Percentiles rank a stretch among this genome's conserved stretches.
Conservation (phyloP, 176 grass and related monocot genomes). For the Oryza glaberrima region DNA sequence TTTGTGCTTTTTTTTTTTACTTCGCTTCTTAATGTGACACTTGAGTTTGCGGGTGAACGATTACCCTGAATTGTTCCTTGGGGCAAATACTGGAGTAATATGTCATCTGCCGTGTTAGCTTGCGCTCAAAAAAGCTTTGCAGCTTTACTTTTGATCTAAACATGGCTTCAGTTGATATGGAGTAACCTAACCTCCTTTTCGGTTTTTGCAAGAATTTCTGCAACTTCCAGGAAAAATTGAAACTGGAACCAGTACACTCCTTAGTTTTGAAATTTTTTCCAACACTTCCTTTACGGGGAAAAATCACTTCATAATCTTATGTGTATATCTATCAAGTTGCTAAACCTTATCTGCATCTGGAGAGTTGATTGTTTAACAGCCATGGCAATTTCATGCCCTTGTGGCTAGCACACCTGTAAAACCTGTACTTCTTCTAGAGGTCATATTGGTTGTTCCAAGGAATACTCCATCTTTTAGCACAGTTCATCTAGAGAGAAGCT, state of each 20-base stretch:
- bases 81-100: not conserved
- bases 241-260: not conserved
- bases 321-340: not conserved
- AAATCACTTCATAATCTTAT: not conserved
- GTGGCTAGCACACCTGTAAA: slow-evolving; percentile 3
- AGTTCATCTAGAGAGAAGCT: slow-evolving; percentile 19
- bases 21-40: not conserved
- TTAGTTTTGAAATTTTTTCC: not conserved
- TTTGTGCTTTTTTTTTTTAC: not conserved
- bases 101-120: slow-evolving; percentile 13
- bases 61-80: not conserved
- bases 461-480: not conserved
- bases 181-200: slow-evolving; percentile 34
- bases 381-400: not conserved
- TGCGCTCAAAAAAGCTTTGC: slow-evolving; percentile 24
- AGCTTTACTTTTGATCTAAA: slow-evolving; percentile 41
- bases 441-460: slow-evolving; percentile 20
- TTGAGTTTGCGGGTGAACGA: not conserved
- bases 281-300: not conserved
- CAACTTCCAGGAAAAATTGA: not conserved
- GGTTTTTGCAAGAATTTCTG: not conserved
- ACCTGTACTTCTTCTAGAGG: not conserved
- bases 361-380: not conserved
- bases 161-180: slow-evolving; percentile 26
- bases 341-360: slow-evolving; percentile 21